These are phyloP conservation scores for Candida cerambycidarum DNA, from an alignment of 805 yeast species.

Conservation along the genomic window DNA sequence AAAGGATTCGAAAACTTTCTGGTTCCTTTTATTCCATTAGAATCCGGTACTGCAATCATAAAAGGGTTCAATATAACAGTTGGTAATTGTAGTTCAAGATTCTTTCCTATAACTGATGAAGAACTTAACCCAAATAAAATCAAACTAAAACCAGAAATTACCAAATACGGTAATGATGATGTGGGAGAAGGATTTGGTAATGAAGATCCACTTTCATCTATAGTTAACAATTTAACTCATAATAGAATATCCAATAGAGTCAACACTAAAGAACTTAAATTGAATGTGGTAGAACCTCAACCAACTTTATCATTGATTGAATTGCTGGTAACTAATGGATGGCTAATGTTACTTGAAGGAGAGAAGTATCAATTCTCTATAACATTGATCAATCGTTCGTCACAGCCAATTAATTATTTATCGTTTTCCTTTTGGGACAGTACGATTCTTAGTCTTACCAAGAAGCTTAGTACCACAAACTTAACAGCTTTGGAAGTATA, in stretches of 20 bases:
- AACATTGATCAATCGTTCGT: slow-evolving; percentile 56
- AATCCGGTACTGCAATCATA: slow-evolving; percentile 49
- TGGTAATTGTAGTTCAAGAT: slow-evolving; percentile 48
- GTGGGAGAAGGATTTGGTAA: slow-evolving; percentile 4
- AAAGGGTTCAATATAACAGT: slow-evolving; percentile 52
- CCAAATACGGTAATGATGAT: background rate
- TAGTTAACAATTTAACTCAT: slow-evolving; percentile 26
- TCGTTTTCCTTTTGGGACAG: slow-evolving; percentile 71
- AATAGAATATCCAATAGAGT: slow-evolving; percentile 20
- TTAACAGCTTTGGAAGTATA: slow-evolving; percentile 63
- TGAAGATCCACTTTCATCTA: slow-evolving; percentile 11
- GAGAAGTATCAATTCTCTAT: slow-evolving; percentile 55
- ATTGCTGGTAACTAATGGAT: slow-evolving; percentile 56
- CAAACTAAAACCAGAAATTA: slow-evolving; percentile 6
- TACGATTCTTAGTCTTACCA: slow-evolving; percentile 61
- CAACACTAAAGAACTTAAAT: slow-evolving; percentile 20
- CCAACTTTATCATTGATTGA: slow-evolving; percentile 59
- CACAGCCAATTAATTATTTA: slow-evolving; percentile 54
- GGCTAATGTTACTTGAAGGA: slow-evolving; percentile 80
- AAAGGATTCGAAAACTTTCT: slow-evolving; percentile 34
- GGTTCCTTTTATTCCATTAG: slow-evolving; percentile 49
- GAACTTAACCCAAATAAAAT: slow-evolving; percentile 18
- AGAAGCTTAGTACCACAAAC: slow-evolving; percentile 46
- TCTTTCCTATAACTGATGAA: slow-evolving; percentile 40
- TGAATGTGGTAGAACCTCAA: slow-evolving; percentile 46